phyloP scores from a whole-genome alignment of 805 yeast species.

The Suhomyces sp. region DNA sequence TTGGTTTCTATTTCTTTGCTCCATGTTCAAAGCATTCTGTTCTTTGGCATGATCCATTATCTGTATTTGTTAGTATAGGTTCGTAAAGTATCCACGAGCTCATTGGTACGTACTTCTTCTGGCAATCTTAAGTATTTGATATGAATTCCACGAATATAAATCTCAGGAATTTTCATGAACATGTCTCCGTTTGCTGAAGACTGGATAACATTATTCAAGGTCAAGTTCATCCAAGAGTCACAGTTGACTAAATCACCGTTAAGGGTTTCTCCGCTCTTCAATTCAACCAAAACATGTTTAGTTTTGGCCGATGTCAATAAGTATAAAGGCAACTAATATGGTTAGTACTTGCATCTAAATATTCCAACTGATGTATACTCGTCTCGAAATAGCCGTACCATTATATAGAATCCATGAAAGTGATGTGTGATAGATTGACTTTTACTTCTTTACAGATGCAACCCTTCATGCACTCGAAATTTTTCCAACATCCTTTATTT shows the following conservation, averaged over 20 bases:
- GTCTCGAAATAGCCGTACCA: not conserved
- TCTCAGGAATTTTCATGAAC: slow-evolving; percentile 63
- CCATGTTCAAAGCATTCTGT: slow-evolving; percentile 51
- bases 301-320: slow-evolving; percentile 88
- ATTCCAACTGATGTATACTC: not conserved
- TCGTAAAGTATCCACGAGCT: not conserved
- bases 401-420: slow-evolving; percentile 4
- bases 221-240: slow-evolving; percentile 95
- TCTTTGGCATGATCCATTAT: slow-evolving; percentile 74
- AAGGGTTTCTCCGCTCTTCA: slow-evolving; percentile 86
- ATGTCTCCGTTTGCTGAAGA: slow-evolving; percentile 59
- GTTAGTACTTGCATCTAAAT: not conserved
- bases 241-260: slow-evolving; percentile 82
- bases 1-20: slow-evolving; percentile 47
- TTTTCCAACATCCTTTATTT: slow-evolving; percentile 4
- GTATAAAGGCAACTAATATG: slow-evolving; percentile 76
- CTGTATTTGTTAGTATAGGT: slow-evolving; percentile 12
- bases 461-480: slow-evolving; percentile 1
- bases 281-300: slow-evolving; percentile 81
- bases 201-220: slow-evolving; percentile 72
- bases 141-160: slow-evolving; percentile 82
- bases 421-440: slow-evolving; percentile 2
- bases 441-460: not conserved
- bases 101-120: slow-evolving; percentile 43
- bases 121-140: slow-evolving; percentile 76